Evolutionary conservation across 805 yeast species (phyloP), one percentile per base, ranked within the genome.

Genomic region (Debaryomyces hansenii): DNA sequence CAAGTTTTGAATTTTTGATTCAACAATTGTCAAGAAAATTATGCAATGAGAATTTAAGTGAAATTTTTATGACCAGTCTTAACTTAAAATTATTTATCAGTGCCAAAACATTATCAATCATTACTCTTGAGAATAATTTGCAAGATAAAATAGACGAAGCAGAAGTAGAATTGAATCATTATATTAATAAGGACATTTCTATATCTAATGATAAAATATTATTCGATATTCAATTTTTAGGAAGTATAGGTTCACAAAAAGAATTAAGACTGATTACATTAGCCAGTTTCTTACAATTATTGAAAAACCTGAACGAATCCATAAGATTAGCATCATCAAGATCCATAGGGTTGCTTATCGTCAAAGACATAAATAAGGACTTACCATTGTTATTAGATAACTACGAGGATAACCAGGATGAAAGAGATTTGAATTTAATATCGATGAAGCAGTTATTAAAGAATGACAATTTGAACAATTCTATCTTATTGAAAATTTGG

Each of bases 291-390:
- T 60, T 63, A 52, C 48, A 45, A 15, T 55, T 66, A 47, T 57
- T 74, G 48, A 58, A 57, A 8, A 53, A 52, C 4, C 59, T 69
- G 9, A 76, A 74, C 32, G 64, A 63, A 7, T 46, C 59, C 4
- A 56, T 76, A 4, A 71, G 70, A 44, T 51, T 69, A 6, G 78
- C 79, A 18, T 74, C 85, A 1, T 77, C 85, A 1, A 72, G 75
- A 41, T 71, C 84, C 0, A 58, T 82, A 24, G 85, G 87, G 1
- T 71, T 75, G 10, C 58, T 80, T 20, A 67, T 78, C 8, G 63
- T 75, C 3, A 63, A 64, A 32, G 67, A 79, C 49, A 55, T 73
- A 5, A 54, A 59, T 1, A 58, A 51, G 4, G 71, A 74, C 45
- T 55, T 80, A n/a, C 67, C 74, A 0, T 37, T 47, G 2, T 59